These are phyloP conservation scores for Populus trichocarpa DNA, from an alignment of 441 rosid species.

Conservation along the genomic window DNA sequence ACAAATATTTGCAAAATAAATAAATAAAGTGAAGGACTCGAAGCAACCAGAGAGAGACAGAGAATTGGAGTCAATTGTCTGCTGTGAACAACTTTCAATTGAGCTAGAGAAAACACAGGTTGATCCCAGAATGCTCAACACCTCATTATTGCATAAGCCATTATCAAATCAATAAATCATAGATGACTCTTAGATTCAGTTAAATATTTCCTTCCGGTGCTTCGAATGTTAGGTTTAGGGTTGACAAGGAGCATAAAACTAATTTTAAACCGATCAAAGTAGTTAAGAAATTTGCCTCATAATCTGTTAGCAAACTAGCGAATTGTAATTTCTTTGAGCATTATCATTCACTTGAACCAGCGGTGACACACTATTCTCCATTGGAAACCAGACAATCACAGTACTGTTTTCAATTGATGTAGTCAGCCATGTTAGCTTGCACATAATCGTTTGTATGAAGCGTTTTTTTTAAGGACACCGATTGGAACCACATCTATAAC, in stretches of 20 bases:
- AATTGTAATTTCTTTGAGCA: no score
- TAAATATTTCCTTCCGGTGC: neutral
- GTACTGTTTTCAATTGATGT: no score
- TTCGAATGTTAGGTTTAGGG: neutral
- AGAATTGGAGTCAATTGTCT: neutral
- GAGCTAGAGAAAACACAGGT: neutral
- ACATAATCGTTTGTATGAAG: no score
- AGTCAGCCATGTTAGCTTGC: no score
- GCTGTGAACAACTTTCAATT: neutral
- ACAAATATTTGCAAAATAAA: neutral
- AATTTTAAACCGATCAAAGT: no score
- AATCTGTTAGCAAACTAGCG: no score
- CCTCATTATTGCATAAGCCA: neutral
- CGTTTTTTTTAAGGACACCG: neutral
- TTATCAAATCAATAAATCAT: neutral
- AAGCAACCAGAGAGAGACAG: neutral
- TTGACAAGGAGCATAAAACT: no score
- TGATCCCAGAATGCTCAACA: no score
- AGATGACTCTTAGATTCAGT: neutral
- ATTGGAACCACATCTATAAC: neutral
- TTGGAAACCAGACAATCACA: no score
- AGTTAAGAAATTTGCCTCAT: no score
- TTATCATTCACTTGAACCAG: no score
- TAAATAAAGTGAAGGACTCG: neutral
- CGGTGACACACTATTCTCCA: no score